These are phyloP conservation scores for Hyphopichia fennica DNA, from an alignment of 1,139 yeast genomes.

Conservation along the genomic window DNA sequence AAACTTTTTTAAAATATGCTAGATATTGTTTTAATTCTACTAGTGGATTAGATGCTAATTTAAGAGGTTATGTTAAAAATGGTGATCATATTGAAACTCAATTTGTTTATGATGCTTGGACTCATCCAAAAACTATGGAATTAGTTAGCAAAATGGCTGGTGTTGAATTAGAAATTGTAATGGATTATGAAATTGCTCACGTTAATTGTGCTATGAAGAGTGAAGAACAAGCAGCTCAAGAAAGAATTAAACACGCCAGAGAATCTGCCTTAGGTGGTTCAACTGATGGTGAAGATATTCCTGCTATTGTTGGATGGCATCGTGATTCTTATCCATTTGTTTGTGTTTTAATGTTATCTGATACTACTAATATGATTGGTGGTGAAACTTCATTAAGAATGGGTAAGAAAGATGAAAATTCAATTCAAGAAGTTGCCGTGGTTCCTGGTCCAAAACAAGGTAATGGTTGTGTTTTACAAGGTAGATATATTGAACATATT, in stretches of 20 bases:
- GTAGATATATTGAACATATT: slow-evolving; percentile 52
- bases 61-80: slow-evolving; percentile 50
- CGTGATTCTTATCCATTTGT: slow-evolving; percentile 60
- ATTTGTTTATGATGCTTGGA: slow-evolving; percentile 55
- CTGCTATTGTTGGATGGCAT: slow-evolving; percentile 62
- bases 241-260: slow-evolving; percentile 12
- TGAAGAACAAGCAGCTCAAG: slow-evolving; percentile 22
- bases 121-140: slow-evolving; percentile 52
- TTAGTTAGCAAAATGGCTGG: slow-evolving; percentile 55
- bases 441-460: slow-evolving; percentile 57
- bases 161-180: slow-evolving; percentile 48
- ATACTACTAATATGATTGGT: slow-evolving; percentile 56
- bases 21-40: slow-evolving; percentile 35
- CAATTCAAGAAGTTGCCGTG: slow-evolving; percentile 29
- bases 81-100: slow-evolving; percentile 31
- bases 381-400: slow-evolving; percentile 57
- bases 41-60: slow-evolving; percentile 45
- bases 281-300: slow-evolving; percentile 34
- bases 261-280: slow-evolving; percentile 13
- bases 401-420: slow-evolving; percentile 31
- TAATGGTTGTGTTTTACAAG: slow-evolving; percentile 56
- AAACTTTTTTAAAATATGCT: slow-evolving; percentile 44
- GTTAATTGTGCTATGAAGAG: slow-evolving; percentile 46
- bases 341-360: slow-evolving; percentile 62
- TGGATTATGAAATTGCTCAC: slow-evolving; percentile 58